These are phyloP conservation scores for Grosmannia huntii DNA, from an alignment of 2,329 filamentous ascomycete species.

Conservation along the genomic window DNA sequence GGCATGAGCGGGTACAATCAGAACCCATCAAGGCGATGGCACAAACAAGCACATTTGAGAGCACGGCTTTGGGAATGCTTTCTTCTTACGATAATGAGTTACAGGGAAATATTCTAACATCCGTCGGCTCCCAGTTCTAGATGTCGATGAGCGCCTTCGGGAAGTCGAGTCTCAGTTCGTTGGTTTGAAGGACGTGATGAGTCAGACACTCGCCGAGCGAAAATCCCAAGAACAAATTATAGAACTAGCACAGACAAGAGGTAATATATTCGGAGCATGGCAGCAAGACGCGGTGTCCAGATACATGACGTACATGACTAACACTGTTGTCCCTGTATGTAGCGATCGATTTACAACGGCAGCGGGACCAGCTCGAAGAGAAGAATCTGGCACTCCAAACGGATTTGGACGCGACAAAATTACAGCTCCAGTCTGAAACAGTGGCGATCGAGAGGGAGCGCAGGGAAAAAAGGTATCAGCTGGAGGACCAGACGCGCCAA, in stretches of 20 bases:
- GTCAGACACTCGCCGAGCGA: conserved; percentile 53
- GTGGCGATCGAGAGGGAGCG: conserved; percentile 29
- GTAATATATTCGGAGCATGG: conserved; percentile 32
- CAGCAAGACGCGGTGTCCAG: neutral
- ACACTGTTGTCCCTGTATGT: conserved; percentile 6
- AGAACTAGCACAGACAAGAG: conserved; percentile 59
- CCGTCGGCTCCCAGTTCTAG: conserved; percentile 54
- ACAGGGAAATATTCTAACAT: conserved; percentile 48
- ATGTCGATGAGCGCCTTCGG: conserved; percentile 64
- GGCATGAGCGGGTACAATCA: too few species aligned
- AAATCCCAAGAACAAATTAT: conserved; percentile 62
- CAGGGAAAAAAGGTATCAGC: conserved; percentile 32
- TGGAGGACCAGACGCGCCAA: conserved; percentile 40
- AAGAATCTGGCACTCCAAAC: conserved; percentile 41
- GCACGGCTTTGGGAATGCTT: too few species aligned
- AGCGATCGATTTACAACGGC: conserved; percentile 37
- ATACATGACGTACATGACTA: neutral
- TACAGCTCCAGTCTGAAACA: conserved; percentile 32
- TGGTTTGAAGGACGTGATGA: conserved; percentile 59
- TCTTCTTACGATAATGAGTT: too few species aligned
- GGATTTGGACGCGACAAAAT: conserved; percentile 43
- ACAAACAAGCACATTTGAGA: too few species aligned
- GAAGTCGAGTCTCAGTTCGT: conserved; percentile 65
- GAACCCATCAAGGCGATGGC: too few species aligned
- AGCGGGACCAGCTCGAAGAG: conserved; percentile 31